Evolutionary conservation across 2,329 filamentous ascomycete genomes (phyloP).

Genomic region (Colletotrichum tropicale): DNA sequence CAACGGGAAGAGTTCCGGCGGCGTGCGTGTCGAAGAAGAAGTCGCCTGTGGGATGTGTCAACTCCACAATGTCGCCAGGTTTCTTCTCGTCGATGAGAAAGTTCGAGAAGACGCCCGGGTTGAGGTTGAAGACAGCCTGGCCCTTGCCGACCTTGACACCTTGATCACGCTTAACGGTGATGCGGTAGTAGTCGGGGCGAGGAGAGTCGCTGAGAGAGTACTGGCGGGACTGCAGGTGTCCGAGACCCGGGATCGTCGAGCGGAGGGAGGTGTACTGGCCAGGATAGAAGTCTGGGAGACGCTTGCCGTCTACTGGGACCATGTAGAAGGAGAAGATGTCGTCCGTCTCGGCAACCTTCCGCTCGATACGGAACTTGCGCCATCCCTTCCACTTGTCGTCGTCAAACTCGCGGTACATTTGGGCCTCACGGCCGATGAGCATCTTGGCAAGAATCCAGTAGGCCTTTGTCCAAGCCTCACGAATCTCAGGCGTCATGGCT

Average conservation of each 20-base stretch:
- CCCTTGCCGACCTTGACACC: slow-evolving; percentile 44
- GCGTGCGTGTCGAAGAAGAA: slow-evolving; percentile 57
- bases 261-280: slow-evolving; percentile 76
- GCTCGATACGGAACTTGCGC: slow-evolving; percentile 68
- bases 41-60: slow-evolving; percentile 71
- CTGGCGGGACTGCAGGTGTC: slow-evolving; percentile 69
- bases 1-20: slow-evolving; percentile 50
- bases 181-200: slow-evolving; percentile 66
- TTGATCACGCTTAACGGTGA: slow-evolving; percentile 72
- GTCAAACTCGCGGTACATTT: slow-evolving; percentile 65
- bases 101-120: slow-evolving; percentile 73
- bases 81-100: slow-evolving; percentile 66
- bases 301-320: slow-evolving; percentile 62
- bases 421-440: slow-evolving; percentile 69
- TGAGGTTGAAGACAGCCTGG: slow-evolving; percentile 48
- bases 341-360: slow-evolving; percentile 69
- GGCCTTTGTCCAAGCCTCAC: slow-evolving; percentile 72
- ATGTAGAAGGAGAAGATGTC: slow-evolving; percentile 76
- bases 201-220: slow-evolving; percentile 75
- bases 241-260: slow-evolving; percentile 58
- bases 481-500: slow-evolving; percentile 67
- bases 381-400: slow-evolving; percentile 63
- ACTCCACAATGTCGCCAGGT: slow-evolving; percentile 65
- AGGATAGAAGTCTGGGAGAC: slow-evolving; percentile 68
- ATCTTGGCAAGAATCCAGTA: slow-evolving; percentile 77